phyloP scores from a whole-genome alignment of 1,139 yeast species.

The Yamadazyma triangularis region DNA sequence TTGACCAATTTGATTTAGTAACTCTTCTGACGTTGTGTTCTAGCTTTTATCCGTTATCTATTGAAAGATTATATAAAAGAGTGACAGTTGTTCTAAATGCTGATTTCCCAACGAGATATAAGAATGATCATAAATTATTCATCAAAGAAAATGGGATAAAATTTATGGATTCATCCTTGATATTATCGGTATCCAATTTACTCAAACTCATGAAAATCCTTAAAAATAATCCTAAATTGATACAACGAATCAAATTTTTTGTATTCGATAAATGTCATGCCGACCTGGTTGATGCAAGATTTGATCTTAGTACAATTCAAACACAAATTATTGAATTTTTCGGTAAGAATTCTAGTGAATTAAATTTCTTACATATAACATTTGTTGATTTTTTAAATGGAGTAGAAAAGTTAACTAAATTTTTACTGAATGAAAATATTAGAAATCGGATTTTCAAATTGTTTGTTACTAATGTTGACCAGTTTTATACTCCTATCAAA shows the following conservation, averaged over 20 bases:
- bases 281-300: conserved; percentile 2
- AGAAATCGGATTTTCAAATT: conserved; percentile 29
- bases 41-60: conserved; percentile 19
- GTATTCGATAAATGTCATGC: conserved; percentile 33
- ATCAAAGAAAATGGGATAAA: conserved; percentile 27
- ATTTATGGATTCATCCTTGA: conserved; percentile 29
- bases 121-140: conserved; percentile 13
- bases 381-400: conserved; percentile 28
- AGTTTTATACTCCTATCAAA: conserved; percentile 21
- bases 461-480: conserved; percentile 22
- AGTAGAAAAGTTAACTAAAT: conserved; percentile 20
- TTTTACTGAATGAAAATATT: conserved; percentile 21
- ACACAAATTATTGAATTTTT: conserved; percentile 23
- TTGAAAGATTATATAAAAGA: conserved; percentile 23
- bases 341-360: conserved; percentile 19
- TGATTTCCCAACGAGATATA: conserved; percentile 23
- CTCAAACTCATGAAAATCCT: conserved; percentile 18
- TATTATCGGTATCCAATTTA: conserved; percentile 17
- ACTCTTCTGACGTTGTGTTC: conserved; percentile 22
- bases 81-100: conserved; percentile 29
- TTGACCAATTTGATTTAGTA: conserved; percentile 31
- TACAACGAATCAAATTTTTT: conserved; percentile 25
- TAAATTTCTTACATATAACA: conserved; percentile 33
- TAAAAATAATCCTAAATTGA: conserved; percentile 14
- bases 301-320: conserved; percentile 6